Base-by-base conservation (phyloP, 2,329 filamentous ascomycete genomes). In the Cadophora sp. region DNA sequence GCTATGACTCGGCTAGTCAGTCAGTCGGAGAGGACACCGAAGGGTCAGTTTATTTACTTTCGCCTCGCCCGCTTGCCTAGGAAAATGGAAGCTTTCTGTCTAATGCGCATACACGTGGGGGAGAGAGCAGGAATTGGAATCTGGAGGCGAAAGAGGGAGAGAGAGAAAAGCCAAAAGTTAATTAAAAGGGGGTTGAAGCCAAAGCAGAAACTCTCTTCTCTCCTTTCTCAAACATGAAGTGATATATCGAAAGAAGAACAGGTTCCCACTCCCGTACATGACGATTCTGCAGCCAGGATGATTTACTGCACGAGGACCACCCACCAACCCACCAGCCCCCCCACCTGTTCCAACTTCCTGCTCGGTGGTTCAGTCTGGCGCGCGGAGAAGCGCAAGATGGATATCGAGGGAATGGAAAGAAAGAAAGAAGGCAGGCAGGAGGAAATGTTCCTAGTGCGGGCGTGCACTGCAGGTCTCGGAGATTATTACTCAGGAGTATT, bases 401-500 rank as follows among this genome's bases (percentile, higher is more conserved):
- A 43, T 5, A 11, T 22, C n/a, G 3, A 48, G 45, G n/a, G n/a
- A 45, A 1, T 6, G n/a, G n/a, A 22, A 18, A 22, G n/a, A 58
- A n/a, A 13, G n/a, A n/a, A n/a, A n/a, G n/a, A n/a, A n/a, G n/a
- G n/a, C n/a, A n/a, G n/a, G 16, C 9, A 18, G 11, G n/a, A 24
- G n/a, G 4, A 24, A 39, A 56, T 22, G 51, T 36, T 36, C 51
- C 51, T 36, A 39, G n/a, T 51, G 13, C 24, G 24, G 14, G 20
- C 53, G 27, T 22, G 33, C 36, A n/a, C 20, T 59, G 62, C 62
- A 39, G 47, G n/a, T n/a, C 41, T 51, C 62, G 62, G 62, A 64
- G 62, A 64, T 64, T 59, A 64, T 51, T 51, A 59, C 14, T 50
- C 22, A 56, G 39, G 43, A 59, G 22, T 51, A 59, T 64, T 51